phyloP scores from a whole-genome alignment of 805 yeast species.

The Candida loeiensis region DNA sequence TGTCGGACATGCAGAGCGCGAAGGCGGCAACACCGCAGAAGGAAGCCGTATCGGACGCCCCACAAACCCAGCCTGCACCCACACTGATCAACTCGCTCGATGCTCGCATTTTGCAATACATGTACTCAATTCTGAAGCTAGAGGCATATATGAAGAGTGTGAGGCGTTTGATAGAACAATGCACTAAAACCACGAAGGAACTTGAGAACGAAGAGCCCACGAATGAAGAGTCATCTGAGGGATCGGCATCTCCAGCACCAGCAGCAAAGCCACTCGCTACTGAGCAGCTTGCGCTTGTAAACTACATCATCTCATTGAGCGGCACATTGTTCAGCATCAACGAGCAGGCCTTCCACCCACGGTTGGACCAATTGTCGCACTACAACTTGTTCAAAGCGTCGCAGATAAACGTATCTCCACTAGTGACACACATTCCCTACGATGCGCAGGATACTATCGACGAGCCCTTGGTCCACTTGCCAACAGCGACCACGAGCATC shows the following conservation, averaged over 20 bases:
- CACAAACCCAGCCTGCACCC: conserved; percentile 1
- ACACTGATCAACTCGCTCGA: conserved; percentile 37
- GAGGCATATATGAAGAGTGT: conserved; percentile 34
- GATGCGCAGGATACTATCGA: conserved; percentile 34
- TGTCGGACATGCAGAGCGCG: not conserved
- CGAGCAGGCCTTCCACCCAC: conserved; percentile 28
- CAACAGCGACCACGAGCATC: conserved; percentile 20
- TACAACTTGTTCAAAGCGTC: conserved; percentile 25
- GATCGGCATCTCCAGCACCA: not conserved
- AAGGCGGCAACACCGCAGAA: no score
- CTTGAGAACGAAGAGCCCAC: not conserved
- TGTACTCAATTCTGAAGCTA: conserved; percentile 49
- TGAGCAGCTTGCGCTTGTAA: conserved; percentile 26
- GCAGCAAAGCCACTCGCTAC: not conserved
- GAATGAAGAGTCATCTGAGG: no score
- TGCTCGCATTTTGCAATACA: conserved; percentile 56
- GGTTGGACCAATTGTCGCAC: conserved; percentile 26
- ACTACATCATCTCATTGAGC: conserved; percentile 31
- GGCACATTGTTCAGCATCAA: conserved; percentile 36
- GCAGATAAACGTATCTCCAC: conserved; percentile 26
- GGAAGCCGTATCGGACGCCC: not conserved
- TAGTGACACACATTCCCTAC: conserved; percentile 41
- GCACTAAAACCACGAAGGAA: conserved; percentile 15
- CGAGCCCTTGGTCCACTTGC: conserved; percentile 29
- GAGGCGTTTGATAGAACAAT: conserved; percentile 18